Evolutionary conservation across 495 filamentous ascomycete genomes (phyloP), one percentile per base, ranked within the genome.

Genomic region (Opeltia flavorubescens): DNA sequence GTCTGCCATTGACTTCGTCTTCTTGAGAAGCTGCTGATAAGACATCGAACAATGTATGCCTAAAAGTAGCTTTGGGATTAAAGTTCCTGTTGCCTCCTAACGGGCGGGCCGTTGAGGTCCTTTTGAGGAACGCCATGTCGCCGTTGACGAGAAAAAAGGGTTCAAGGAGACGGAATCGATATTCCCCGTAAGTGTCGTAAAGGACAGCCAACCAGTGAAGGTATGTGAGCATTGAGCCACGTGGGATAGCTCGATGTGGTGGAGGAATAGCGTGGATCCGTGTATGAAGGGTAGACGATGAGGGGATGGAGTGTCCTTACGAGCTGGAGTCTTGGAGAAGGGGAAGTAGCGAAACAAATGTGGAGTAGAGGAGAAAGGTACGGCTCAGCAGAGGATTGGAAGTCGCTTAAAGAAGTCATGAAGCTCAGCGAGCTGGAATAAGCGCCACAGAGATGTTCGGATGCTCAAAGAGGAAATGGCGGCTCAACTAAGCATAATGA

Each of bases 1-100:
- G 66, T 81, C 77, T 46, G 75, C 69, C 77, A 81, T 80, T 41
- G n/a, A 12, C 45, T 48, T 56, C 23, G 48, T 38, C n/a, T 49
- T 49, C 9, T 5, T 34, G 17, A 15, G 25, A 11, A 20, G n/a
- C 20, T 18, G 31, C 8, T 35, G 28, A 18, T 35, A 35, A 35
- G 26, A 15, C 43, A 46, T 46, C 18, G 43, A 25, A 25, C 6
- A 6, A 41, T 17, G 17, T 15, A 1, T 41, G 38, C 2, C 18
- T 41, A 21, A 6, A 3, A 6, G 5, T 36, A 12, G 38, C 21
- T 25, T 41, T 21, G 11, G 38, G 20, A 41, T 23, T 25, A 6
- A 13, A 13, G 29, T 31, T 31, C 29, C 13, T 31, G 29, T 25
- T 21, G 38, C 38, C 3, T 41, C 17, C 38, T 41, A 21, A 41